These are phyloP conservation scores for Rhinocladiella mackenziei DNA, from an alignment of 2,329 filamentous ascomycete species.

Conservation along the genomic window DNA sequence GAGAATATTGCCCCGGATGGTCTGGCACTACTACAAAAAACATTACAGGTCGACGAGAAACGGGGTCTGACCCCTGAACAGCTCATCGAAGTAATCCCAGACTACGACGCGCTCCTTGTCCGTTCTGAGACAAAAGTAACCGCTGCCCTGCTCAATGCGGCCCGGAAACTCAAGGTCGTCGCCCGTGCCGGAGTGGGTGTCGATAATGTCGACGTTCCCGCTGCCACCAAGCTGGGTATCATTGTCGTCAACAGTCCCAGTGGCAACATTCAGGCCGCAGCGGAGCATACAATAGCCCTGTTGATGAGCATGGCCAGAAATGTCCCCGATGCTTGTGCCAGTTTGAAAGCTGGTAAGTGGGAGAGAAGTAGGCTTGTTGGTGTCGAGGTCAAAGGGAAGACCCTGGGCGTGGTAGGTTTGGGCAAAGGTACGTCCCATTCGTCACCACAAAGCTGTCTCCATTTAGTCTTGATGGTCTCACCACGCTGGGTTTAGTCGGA, in stretches of 20 bases:
- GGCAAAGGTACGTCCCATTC: constrained; percentile 60
- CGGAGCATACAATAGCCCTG: constrained; percentile 72
- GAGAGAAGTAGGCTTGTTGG: constrained; percentile 70
- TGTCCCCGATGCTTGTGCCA: constrained; percentile 65
- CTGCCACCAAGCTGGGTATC: constrained; percentile 68
- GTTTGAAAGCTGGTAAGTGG: constrained; percentile 69
- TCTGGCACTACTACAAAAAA: constrained; percentile 61
- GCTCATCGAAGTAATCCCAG: constrained; percentile 62
- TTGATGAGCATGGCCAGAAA: constrained; percentile 71
- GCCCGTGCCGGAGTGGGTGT: constrained; percentile 77
- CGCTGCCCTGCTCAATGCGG: constrained; percentile 60
- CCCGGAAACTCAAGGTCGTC: constrained; percentile 68
- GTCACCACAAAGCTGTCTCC: neutral
- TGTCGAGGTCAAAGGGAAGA: constrained; percentile 73
- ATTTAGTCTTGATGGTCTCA: constrained; percentile 3
- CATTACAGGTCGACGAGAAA: constrained; percentile 66
- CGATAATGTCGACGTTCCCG: constrained; percentile 73
- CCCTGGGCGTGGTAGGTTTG: constrained; percentile 69
- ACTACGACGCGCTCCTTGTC: constrained; percentile 73
- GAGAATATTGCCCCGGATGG: constrained; percentile 80
- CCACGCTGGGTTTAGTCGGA: constrained; percentile 48
- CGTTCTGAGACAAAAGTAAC: constrained; percentile 80
- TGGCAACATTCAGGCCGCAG: constrained; percentile 76
- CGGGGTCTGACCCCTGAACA: constrained; percentile 60
- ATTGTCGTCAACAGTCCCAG: constrained; percentile 76